Conservation (phyloP, 805 yeast species). For the Blastobotrys americana region DNA sequence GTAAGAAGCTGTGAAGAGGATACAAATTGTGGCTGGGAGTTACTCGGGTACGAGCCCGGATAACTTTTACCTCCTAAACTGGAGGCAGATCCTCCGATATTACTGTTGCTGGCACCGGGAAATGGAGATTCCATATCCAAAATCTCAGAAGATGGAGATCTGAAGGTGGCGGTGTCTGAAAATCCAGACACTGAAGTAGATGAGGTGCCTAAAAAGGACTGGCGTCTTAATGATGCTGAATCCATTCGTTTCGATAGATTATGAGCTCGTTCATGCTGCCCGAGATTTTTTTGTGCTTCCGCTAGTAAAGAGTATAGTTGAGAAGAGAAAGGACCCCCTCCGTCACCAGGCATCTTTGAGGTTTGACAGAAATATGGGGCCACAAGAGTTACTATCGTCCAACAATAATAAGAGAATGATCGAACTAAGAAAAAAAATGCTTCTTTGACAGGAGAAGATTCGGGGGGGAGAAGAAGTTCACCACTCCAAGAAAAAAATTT, state of each 20-base stretch:
- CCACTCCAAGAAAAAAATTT: too few relatives aligned
- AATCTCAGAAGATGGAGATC: background rate
- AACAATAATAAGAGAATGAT: too few relatives aligned
- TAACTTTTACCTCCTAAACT: background rate
- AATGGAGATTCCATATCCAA: background rate
- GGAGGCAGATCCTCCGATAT: too few relatives aligned
- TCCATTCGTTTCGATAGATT: constrained; percentile 17
- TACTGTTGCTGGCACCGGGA: background rate
- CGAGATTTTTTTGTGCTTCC: constrained; percentile 19
- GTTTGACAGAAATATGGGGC: too few relatives aligned
- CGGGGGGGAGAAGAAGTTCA: too few relatives aligned
- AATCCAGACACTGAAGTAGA: constrained; percentile 4
- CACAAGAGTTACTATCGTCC: too few relatives aligned
- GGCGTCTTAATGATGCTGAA: constrained; percentile 3
- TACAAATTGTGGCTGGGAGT: background rate
- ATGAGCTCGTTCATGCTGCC: constrained; percentile 14
- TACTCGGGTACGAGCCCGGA: too few relatives aligned
- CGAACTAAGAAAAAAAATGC: too few relatives aligned
- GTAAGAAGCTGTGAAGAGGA: constrained; percentile 10
- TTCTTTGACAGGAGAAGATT: too few relatives aligned
- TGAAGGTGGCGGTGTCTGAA: background rate
- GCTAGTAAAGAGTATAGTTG: constrained; percentile 20
- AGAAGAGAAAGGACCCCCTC: constrained; percentile 15
- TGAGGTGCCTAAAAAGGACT: constrained; percentile 9
- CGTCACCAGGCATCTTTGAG: constrained; percentile 12